phyloP scores from a whole-genome alignment of 495 filamentous ascomycete genomes.

The Neurospora hispaniola region DNA sequence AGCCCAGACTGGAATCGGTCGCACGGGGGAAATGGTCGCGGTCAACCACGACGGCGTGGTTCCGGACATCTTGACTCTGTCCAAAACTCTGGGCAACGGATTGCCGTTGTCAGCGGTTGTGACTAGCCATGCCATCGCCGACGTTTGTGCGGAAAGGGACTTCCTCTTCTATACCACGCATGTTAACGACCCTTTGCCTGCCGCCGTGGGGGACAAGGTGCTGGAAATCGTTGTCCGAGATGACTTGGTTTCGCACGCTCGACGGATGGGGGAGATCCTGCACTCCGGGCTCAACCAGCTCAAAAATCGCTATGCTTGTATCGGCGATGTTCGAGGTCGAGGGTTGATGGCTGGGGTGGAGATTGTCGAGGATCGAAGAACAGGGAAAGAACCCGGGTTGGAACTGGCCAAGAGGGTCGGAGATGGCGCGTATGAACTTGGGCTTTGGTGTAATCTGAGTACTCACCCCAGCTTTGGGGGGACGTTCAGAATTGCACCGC shows the following conservation, averaged over 20 bases:
- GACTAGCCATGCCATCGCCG: conserved; percentile 37
- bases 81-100: conserved; percentile 46
- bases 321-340: conserved; percentile 45
- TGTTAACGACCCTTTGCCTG: conserved; percentile 44
- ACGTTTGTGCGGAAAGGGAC: conserved; percentile 23
- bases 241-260: conserved; percentile 28
- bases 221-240: conserved; percentile 46
- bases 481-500: conserved; percentile 46
- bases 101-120: conserved; percentile 41
- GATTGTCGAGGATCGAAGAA: conserved; percentile 33
- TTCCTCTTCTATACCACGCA: conserved; percentile 35
- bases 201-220: conserved; percentile 45
- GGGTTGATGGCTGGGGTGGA: conserved; percentile 45
- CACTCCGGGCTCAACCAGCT: conserved; percentile 32
- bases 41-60: conserved; percentile 37
- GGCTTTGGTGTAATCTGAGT: conserved; percentile 43
- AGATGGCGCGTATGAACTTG: conserved; percentile 34
- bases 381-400: conserved; percentile 30
- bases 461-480: conserved; percentile 42
- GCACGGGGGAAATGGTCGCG: conserved; percentile 42
- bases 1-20: conserved; percentile 43
- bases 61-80: conserved; percentile 43
- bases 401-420: conserved; percentile 39
- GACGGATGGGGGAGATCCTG: conserved; percentile 30
- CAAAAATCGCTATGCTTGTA: conserved; percentile 38